These are phyloP conservation scores for Tetrahymena borealis DNA, from an alignment of 73 alveolate species.

Conservation along the genomic window DNA sequence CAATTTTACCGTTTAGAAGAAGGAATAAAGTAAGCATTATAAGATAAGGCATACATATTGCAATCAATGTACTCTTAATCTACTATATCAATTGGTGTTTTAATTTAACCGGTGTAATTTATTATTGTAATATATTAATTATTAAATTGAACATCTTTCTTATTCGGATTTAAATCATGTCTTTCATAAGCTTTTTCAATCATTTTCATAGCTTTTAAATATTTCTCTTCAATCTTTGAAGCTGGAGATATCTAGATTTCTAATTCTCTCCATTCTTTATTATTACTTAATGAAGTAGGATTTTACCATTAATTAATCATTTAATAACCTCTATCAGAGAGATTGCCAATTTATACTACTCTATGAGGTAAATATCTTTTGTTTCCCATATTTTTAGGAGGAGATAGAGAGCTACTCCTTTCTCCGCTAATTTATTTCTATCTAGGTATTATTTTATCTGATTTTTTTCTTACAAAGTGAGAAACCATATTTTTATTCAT, in stretches of 20 bases:
- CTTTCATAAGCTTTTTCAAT: not conserved
- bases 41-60: not conserved
- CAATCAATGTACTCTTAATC: not conserved
- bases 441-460: not conserved
- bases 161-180: not conserved
- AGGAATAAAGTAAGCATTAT: not conserved
- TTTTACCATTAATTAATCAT: not conserved
- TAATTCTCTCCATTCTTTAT: not conserved
- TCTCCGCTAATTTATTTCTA: not conserved
- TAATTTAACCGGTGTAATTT: not conserved
- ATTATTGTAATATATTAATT: not conserved
- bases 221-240: not conserved
- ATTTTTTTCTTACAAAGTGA: not conserved
- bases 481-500: not conserved
- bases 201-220: not conserved
- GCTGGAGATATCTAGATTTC: not conserved
- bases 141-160: not conserved
- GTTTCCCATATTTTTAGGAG: not conserved
- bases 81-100: not conserved
- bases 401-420: not conserved
- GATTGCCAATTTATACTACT: not conserved
- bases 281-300: not conserved
- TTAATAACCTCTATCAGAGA: not conserved
- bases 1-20: not conserved
- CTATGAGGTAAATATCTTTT: not conserved